These are phyloP conservation scores for Boletus pseudopeckii DNA, from an alignment of 768 basidiomycete species.

Conservation along the genomic window DNA sequence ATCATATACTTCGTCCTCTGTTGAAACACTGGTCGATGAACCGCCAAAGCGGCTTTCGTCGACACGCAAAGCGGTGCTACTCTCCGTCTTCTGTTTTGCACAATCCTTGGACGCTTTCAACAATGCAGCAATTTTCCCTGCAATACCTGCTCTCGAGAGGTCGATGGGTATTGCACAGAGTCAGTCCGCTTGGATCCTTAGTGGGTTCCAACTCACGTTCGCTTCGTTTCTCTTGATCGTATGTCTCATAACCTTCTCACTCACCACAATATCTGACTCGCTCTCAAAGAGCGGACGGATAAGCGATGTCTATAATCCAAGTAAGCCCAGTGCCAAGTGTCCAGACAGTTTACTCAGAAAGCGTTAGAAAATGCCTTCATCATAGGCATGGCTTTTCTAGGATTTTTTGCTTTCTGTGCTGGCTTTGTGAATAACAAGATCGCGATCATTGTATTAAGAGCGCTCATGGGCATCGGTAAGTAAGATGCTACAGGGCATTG, in stretches of 20 bases:
- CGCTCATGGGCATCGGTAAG: conserved; percentile 46
- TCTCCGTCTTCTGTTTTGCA: conserved; percentile 39
- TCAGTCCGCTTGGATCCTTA: conserved; percentile 35
- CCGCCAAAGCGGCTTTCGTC: conserved; percentile 15
- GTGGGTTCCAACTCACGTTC: conserved; percentile 46
- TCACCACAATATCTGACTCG: conserved; percentile 6
- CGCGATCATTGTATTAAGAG: conserved; percentile 48
- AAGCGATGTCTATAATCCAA: conserved; percentile 27
- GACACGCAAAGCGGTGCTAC: conserved; percentile 28
- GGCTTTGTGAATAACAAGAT: conserved; percentile 48
- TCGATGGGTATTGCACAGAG: conserved; percentile 8
- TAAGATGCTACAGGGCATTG: neutral
- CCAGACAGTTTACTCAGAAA: conserved; percentile 27
- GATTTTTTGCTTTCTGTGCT: conserved; percentile 41
- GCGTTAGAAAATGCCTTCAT: conserved; percentile 43
- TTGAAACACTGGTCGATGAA: conserved; percentile 1
- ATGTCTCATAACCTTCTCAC: neutral
- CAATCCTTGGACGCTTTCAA: conserved; percentile 45
- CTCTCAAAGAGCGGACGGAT: conserved; percentile 24
- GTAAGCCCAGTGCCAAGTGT: conserved; percentile 26
- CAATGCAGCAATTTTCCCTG: conserved; percentile 39
- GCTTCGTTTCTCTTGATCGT: conserved; percentile 36
- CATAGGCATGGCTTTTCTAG: conserved; percentile 38
- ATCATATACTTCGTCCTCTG: neutral
- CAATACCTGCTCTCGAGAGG: conserved; percentile 34